Evolutionary conservation across 2,329 filamentous ascomycete genomes (phyloP).

Genomic region (Dichotomopilus funicola): DNA sequence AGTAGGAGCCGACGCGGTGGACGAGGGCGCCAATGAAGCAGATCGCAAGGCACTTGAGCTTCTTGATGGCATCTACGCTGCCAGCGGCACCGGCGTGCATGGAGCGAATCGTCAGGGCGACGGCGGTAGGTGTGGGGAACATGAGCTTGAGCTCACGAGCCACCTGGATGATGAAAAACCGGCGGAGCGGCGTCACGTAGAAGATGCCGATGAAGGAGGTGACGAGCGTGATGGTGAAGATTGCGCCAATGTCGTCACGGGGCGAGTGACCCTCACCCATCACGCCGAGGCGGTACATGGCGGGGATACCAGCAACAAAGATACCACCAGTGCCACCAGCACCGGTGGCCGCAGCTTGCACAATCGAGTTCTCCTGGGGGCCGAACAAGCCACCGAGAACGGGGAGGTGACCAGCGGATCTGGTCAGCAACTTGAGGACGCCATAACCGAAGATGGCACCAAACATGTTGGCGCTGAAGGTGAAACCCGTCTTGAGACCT

Average conservation of each 20-base stretch:
- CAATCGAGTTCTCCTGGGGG: constrained; percentile 48
- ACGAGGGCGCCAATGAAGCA: constrained; percentile 43
- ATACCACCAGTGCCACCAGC: constrained; percentile 48
- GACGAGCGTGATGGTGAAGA: constrained; percentile 45
- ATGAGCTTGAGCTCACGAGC: constrained; percentile 49
- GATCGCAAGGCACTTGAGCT: constrained; percentile 45
- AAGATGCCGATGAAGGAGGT: constrained; percentile 49
- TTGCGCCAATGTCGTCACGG: constrained; percentile 40
- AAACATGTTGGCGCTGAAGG: constrained; percentile 39
- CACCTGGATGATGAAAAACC: constrained; percentile 52
- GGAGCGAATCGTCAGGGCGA: constrained; percentile 51
- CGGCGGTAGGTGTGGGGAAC: constrained; percentile 53
- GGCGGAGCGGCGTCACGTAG: constrained; percentile 46
- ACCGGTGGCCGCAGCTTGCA: constrained; percentile 41
- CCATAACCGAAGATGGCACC: constrained; percentile 51
- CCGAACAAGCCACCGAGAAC: constrained; percentile 49
- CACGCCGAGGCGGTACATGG: constrained; percentile 47
- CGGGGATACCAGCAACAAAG: constrained; percentile 50
- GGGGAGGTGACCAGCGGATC: constrained; percentile 37
- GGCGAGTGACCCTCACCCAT: constrained; percentile 36
- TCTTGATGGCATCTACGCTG: constrained; percentile 44
- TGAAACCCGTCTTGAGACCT: constrained; percentile 42
- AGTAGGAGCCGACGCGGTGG: constrained; percentile 50
- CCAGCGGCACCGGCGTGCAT: constrained; percentile 51
- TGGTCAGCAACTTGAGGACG: constrained; percentile 43